Evolutionary conservation across 2,329 filamentous ascomycete species (phyloP), one percentile per base, ranked within the genome.

Genomic region (Fonsecaea erecta): DNA sequence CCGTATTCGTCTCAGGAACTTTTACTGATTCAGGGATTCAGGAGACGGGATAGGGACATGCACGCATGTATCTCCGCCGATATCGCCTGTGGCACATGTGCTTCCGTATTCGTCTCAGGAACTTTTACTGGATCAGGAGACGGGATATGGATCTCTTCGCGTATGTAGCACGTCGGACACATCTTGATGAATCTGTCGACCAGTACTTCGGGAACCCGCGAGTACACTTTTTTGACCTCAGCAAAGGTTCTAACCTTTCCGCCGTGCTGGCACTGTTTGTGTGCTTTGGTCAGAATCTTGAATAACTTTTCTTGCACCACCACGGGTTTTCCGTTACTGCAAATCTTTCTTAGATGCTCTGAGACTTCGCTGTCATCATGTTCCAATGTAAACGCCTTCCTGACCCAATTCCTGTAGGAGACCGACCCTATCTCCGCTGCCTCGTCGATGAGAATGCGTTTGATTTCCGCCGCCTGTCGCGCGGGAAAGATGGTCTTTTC

Each of bases 201-300:
- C 35, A 83, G 73, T 68, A 83, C 81, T 70, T 83, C 83, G 2
- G 81, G 81, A 4, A 83, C 81, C 81, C 81, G 83, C 66, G 81
- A 83, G 70, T 82, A 83, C 52, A 80, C 77, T 52, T 79, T 77
- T 59, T 81, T 76, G 52, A 83, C 81, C 65, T 82, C 78, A 11
- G 80, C 79, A n/a, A 81, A 83, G 18, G 81, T 83, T 69, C 83
- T 83, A 72, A 83, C 81, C 58, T 81, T 76, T 16, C 81, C 81
- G 59, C 81, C 81, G 71, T 83, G 81, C 62, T 82, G 79, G 51
- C 81, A 83, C 71, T 82, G 79, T 52, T 81, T 78, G 68, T 83
- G 81, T 52, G 81, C 81, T 55, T 75, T 79, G 46, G 80, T 83
- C 58, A 83, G 75, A 59, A 83, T 82, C 66, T 82, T 81, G 73